Evolutionary conservation across 495 filamentous ascomycete genomes (phyloP), one percentile per base, ranked within the genome.

Genomic region (Aspergillus campestris): DNA sequence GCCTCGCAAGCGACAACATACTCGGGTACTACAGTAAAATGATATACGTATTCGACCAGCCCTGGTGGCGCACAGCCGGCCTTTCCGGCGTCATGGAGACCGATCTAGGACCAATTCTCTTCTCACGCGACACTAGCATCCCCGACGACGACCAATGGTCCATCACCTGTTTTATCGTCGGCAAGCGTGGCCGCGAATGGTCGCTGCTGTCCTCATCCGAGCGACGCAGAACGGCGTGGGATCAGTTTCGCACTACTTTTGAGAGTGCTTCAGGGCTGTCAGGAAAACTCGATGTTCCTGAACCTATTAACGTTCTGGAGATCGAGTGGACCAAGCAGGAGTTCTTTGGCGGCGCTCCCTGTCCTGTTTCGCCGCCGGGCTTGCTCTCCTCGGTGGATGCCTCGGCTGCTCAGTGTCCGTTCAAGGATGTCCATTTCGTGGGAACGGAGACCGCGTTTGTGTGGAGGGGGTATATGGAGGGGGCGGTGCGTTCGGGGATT

Each of bases 391-490:
- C 52, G n/a, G 52, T 42, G 5, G 57, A 52, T 7, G 40, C 47
- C 18, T 24, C 18, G 0, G 52, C 38, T 5, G 8, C 69, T n/a
- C 47, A 48, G 9, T 48, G 49, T 33, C 53, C 54, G 0, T 51
- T 56, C 37, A 54, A 60, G 1, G 49, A 65, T 44, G 28, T 72
- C 27, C 69, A 75, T 47, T 75, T 75, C 50, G 61, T 61, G 5
- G 70, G 70, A 1, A 66, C 65, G 3, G 70, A 75, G 57, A 67
- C 60, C 1, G 53, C 64, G 1, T 42, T 42, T 5, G 55, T 56
- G 34, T 75, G 68, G 69, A 65, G 53, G 47, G 72, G 72, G 1
- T 72, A 67, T 53, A 73, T 75, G 69, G 71, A 74, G 46, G 71
- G 72, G 0, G 72, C 70, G 0, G 43, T 72, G 15, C 30, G 52